Evolutionary conservation across 805 yeast genomes (phyloP), one percentile per base, ranked within the genome.

Genomic region (Wickerhamomyces pijperi): DNA sequence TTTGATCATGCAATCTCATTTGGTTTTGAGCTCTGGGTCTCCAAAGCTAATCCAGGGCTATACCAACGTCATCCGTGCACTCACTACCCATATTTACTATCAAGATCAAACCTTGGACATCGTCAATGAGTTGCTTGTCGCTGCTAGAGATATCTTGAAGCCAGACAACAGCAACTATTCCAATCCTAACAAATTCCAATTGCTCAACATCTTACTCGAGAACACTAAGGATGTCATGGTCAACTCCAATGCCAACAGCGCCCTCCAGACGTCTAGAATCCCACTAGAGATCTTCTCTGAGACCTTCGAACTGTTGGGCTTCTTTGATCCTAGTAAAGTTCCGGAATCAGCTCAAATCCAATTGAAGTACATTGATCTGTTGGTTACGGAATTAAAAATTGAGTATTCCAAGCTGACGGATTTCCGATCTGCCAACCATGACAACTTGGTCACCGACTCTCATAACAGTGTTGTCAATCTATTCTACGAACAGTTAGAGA

Each of bases 21-120:
- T 50, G 34, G 44, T 56, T 56, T 11, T 49, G 53, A 2, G 51
- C 60, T 8, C 39, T 47, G 4, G 40, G 46, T 5, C 37, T 32
- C 6, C 14, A 32, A 32, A 43, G 59, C 37, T 72, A 52, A 50
- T 72, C 50, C 35, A 51, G 36, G 57, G 70, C 49, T 78, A 76
- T 48, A 60, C 76, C 2, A 61, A 62, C 18, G 74, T 87, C 19
- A 72, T 88, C 39, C 74, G 78, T 42, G 78, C 81, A 42, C 65
- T 90, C 39, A 77, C 87, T 2, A 70, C 75, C 3, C 95, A 87
- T 55, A 72, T 78, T 12, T 87, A 87, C 51, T 90, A 90, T 55
- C 78, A 78, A 43, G 94, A 86, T 47, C 98, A 92, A 57, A 74
- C 82, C 5, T 70, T 79, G 14, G 97, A 88, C 55, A 79, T 90